Conservation (phyloP, 2,329 filamentous ascomycete species). For the Colletotrichum australisinense region DNA sequence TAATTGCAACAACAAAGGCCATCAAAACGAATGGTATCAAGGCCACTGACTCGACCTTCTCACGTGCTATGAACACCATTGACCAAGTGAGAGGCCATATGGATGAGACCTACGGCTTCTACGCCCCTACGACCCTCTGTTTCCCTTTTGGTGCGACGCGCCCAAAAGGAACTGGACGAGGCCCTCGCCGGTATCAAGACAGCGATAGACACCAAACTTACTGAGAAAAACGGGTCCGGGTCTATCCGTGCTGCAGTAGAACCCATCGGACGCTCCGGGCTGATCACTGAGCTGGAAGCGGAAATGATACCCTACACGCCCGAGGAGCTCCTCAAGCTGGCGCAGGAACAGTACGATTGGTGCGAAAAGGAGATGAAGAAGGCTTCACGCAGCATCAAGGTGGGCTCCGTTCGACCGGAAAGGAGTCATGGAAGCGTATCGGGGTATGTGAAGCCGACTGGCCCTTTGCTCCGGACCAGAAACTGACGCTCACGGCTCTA, state of each 20-base stretch:
- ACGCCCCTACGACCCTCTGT: constrained; percentile 65
- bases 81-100: constrained; percentile 55
- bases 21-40: constrained; percentile 48
- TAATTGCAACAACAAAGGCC: constrained; percentile 46
- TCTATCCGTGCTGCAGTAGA: constrained; percentile 53
- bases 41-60: constrained; percentile 30
- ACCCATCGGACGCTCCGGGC: constrained; percentile 63
- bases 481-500: neutral
- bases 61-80: constrained; percentile 48
- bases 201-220: constrained; percentile 52
- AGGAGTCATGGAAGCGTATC: neutral
- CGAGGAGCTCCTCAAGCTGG: constrained; percentile 65
- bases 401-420: neutral
- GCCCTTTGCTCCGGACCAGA: neutral
- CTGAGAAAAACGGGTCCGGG: constrained; percentile 18
- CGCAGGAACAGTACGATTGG: constrained; percentile 63
- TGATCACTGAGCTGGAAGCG: constrained; percentile 63
- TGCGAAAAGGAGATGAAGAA: constrained; percentile 66
- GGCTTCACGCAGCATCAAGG: constrained; percentile 55
- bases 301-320: constrained; percentile 70
- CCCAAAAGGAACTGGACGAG: constrained; percentile 55
- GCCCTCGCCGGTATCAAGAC: constrained; percentile 49
- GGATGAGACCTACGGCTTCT: constrained; percentile 61
- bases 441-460: constrained; percentile 11
- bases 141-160: constrained; percentile 65